phyloP scores from a whole-genome alignment of 352 stramenopile species.

The Proteromonas lacertae region DNA sequence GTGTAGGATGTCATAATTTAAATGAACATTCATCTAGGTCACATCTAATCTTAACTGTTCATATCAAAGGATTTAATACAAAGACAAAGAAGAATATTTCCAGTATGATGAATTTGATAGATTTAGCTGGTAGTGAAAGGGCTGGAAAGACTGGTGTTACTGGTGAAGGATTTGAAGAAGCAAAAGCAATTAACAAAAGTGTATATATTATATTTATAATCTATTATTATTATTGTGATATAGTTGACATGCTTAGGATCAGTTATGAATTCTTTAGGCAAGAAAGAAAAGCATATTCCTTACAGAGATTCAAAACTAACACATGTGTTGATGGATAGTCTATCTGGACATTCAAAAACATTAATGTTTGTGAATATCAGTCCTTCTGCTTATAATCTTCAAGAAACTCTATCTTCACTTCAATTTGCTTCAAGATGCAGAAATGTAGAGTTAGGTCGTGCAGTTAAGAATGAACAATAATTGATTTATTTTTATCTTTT shows the following conservation, averaged over 20 bases:
- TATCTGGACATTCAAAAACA: slow-evolving; percentile 17
- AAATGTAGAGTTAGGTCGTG: slow-evolving; percentile 36
- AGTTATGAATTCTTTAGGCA: too few species aligned
- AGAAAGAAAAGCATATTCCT: too few species aligned
- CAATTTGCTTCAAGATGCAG: slow-evolving; percentile 49
- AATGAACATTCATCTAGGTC: slow-evolving; percentile 24
- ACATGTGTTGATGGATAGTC: too few species aligned
- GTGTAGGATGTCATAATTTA: slow-evolving; percentile 39
- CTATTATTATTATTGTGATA: too few species aligned
- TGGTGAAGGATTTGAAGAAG: slow-evolving; percentile 41
- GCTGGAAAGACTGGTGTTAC: slow-evolving; percentile 46
- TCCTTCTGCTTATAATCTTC: slow-evolving; percentile 37
- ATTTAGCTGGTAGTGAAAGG: slow-evolving; percentile 26
- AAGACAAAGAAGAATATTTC: too few species aligned
- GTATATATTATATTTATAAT: too few species aligned
- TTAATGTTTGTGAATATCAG: slow-evolving; percentile 42
- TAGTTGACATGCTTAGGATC: too few species aligned
- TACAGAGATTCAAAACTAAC: too few species aligned
- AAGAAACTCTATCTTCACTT: slow-evolving; percentile 45
- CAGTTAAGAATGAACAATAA: slow-evolving; percentile 20
- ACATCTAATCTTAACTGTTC: slow-evolving; percentile 2
- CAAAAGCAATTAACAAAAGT: slow-evolving; percentile 66
- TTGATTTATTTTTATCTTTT: too few species aligned
- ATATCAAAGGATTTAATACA: not conserved
- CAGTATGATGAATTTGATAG: too few species aligned